Evolutionary conservation across 1,139 yeast genomes (phyloP).

Genomic region (Diutina mesorugosa): DNA sequence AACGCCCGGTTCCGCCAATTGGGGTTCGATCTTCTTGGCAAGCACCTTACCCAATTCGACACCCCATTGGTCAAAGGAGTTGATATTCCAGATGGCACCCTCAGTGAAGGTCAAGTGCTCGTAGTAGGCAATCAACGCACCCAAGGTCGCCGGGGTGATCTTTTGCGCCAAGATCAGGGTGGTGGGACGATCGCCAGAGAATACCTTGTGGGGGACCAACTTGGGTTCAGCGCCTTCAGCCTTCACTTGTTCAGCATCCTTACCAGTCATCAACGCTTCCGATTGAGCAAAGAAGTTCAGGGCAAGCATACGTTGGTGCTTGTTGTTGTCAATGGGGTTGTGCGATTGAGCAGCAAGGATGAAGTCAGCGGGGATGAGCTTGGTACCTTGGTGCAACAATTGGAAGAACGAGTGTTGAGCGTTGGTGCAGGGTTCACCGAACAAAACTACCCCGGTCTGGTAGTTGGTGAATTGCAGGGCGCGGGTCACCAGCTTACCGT

Average conservation of each 20-base stretch:
- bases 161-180: constrained; percentile 91
- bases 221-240: constrained; percentile 82
- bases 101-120: constrained; percentile 95
- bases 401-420: constrained; percentile 99
- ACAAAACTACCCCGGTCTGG: constrained; percentile 89
- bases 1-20: constrained; percentile 48
- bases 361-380: constrained; percentile 92
- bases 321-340: constrained; percentile 88
- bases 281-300: constrained; percentile 98
- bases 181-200: constrained; percentile 98
- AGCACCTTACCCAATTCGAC: constrained; percentile 96
- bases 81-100: constrained; percentile 99
- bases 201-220: constrained; percentile 88
- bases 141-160: constrained; percentile 92
- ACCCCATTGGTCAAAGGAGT: constrained; percentile 99
- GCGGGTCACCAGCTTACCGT: constrained; percentile 95
- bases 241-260: constrained; percentile 71
- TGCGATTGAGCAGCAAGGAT: constrained; percentile 95
- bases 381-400: constrained; percentile 97
- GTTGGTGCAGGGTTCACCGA: constrained; percentile 98
- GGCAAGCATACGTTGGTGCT: constrained; percentile 96
- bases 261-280: constrained; percentile 96
- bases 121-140: constrained; percentile 93
- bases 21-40: constrained; percentile 90
- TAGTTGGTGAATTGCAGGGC: constrained; percentile 83